Percentiles rank a stretch among this genome's conserved stretches.
Evolutionary conservation across 192 early-diverging fungal genomes (phyloP).

Genomic region (Backusella mclennaniae): DNA sequence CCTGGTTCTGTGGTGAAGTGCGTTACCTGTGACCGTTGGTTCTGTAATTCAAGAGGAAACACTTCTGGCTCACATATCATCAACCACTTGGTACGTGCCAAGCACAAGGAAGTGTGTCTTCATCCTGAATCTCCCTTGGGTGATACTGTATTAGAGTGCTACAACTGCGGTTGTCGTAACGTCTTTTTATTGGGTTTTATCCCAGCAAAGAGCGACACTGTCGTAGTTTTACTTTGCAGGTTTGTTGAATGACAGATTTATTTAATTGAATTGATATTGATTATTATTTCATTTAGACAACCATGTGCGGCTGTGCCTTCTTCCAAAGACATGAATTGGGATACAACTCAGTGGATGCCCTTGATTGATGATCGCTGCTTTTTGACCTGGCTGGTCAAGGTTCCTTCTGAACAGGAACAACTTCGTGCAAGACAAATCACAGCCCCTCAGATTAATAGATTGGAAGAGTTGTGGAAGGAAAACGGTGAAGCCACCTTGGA

Average conservation of each 20-base stretch:
- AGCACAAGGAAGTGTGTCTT: slow-evolving; percentile 93
- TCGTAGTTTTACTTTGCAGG: slow-evolving; percentile 96
- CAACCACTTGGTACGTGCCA: slow-evolving; percentile 88
- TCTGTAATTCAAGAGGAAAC: slow-evolving; percentile 91
- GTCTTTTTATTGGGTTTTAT: slow-evolving; percentile 97
- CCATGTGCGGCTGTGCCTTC: slow-evolving; percentile 89
- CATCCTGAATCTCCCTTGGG: slow-evolving; percentile 93
- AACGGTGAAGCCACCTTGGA: slow-evolving; percentile 69
- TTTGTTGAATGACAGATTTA: slow-evolving; percentile 23
- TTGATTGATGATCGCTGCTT: slow-evolving; percentile 95
- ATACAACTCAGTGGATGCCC: slow-evolving; percentile 94
- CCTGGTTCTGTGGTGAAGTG: slow-evolving; percentile 89
- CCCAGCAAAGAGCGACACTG: slow-evolving; percentile 96
- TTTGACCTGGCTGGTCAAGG: slow-evolving; percentile 91
- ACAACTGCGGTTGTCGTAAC: slow-evolving; percentile 94
- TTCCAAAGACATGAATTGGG: slow-evolving; percentile 96
- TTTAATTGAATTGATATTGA: neutral
- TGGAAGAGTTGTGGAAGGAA: slow-evolving; percentile 93
- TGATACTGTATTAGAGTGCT: slow-evolving; percentile 94
- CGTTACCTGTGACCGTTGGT: slow-evolving; percentile 91
- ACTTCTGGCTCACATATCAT: slow-evolving; percentile 95
- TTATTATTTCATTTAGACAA: slow-evolving; percentile 50
- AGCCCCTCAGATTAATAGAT: slow-evolving; percentile 74
- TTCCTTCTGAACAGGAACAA: slow-evolving; percentile 83
- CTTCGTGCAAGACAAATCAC: slow-evolving; percentile 81